phyloP scores from a whole-genome alignment of 2,329 filamentous ascomycete genomes.

The Davidsoniella neocaledoniae region DNA sequence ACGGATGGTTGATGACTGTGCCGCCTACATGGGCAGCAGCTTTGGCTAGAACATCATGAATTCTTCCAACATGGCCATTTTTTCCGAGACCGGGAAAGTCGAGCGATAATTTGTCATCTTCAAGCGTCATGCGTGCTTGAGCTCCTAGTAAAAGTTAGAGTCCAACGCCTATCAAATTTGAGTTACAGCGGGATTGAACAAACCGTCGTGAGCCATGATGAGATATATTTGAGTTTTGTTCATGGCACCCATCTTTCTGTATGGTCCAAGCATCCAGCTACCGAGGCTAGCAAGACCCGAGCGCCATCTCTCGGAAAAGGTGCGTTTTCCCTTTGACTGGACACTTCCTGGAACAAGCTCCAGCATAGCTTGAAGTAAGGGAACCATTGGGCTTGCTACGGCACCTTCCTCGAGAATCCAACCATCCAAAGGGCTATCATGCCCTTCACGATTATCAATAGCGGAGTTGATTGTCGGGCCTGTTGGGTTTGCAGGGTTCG shows the following conservation, averaged over 20 bases:
- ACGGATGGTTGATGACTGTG: constrained; percentile 41
- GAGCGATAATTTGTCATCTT: constrained; percentile 41
- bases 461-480: constrained; percentile 47
- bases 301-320: constrained; percentile 26
- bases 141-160: constrained; percentile 23
- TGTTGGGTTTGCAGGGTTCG: constrained; percentile 33
- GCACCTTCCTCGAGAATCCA: constrained; percentile 49
- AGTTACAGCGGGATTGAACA: constrained; percentile 13
- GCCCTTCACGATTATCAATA: constrained; percentile 39
- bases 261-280: constrained; percentile 41
- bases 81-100: constrained; percentile 42
- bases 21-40: constrained; percentile 43
- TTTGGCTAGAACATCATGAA: constrained; percentile 34
- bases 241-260: constrained; percentile 36
- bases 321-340: constrained; percentile 20
- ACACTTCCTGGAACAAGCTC: constrained; percentile 34
- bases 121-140: constrained; percentile 40
- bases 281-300: constrained; percentile 31
- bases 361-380: constrained; percentile 39
- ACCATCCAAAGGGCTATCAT: constrained; percentile 39
- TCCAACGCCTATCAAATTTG: no score
- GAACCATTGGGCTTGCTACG: constrained; percentile 38
- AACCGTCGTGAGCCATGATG: constrained; percentile 49
- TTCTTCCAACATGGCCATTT: constrained; percentile 34
- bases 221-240: constrained; percentile 47